Base-by-base conservation (phyloP, 352 stramenopile species). In the Hyaloperonospora brassicae region DNA sequence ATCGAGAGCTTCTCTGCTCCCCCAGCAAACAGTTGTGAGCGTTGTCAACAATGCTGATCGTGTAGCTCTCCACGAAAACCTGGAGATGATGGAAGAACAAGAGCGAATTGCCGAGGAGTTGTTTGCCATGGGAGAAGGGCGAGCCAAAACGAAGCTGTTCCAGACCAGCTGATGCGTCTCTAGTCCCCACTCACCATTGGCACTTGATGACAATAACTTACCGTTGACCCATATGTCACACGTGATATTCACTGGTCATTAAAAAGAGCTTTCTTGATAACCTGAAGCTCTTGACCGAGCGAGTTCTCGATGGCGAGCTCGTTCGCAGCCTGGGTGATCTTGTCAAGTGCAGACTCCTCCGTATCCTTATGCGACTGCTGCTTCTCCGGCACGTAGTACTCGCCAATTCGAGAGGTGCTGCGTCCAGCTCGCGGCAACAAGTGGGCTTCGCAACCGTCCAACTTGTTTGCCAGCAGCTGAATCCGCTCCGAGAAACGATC, bases 401-500 rank as follows among this genome's bases (percentile, higher is more conserved):
- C 84, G 12, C 78, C 77, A 57, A 93, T 93, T 24, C 84, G 80
- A 8, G 74, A 72, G n/a, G 69, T 73, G 0, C 50, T 61, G 35
- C 82, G 76, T 30, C 74, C 63, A 8, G 59, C 66, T 11, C 78
- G 77, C 30, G 77, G 68, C 34, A 74, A 68, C 21, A 91, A 52
- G 27, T 85, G 69, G 23, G 77, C 59, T 57, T 92, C 82, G 46
- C 70, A 88, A 9, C 77, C 76, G 27, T 93, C 79, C 11, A 96
- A 66, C 50, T 94, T 95, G 53, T 87, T 89, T 1, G 79, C 77
- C 17, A 96, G 67, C 44, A 87, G 54, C 56, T 90, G 84, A 50
- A 96, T 93, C 54, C 86, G 85, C 60, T 96, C 85, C 23, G 86
- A 94, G 47, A 94, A 94, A 7, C 85, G 82, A 44, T 96, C 87